Evolutionary conservation across 2,329 filamentous ascomycete genomes (phyloP).

Genomic region (Fusarium proliferatum): DNA sequence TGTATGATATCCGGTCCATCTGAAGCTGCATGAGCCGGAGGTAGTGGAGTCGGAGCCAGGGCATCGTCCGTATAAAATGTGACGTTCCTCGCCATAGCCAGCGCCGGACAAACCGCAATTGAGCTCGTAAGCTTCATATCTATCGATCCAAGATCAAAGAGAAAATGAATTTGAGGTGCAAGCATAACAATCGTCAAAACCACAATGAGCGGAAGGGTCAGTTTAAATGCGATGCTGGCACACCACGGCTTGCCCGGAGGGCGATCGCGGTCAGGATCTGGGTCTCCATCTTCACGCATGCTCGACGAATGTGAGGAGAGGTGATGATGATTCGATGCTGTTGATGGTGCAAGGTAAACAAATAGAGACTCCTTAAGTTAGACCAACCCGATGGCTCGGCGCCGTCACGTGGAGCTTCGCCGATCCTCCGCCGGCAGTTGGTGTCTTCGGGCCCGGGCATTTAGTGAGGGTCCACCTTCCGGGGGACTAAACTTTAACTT

Average conservation of each 20-base stretch:
- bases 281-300: constrained; percentile 22
- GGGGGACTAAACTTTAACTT: background rate
- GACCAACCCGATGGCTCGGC: constrained; percentile 22
- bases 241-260: constrained; percentile 13
- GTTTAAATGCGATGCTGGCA: constrained; percentile 25
- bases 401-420: constrained; percentile 29
- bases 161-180: constrained; percentile 19
- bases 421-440: constrained; percentile 19
- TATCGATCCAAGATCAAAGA: constrained; percentile 5
- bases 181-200: constrained; percentile 34
- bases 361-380: background rate
- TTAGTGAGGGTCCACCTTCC: constrained; percentile 7
- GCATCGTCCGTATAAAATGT: constrained; percentile 47
- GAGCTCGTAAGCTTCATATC: constrained; percentile 34
- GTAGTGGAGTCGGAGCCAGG: constrained; percentile 50
- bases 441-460: background rate
- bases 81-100: constrained; percentile 47
- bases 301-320: background rate
- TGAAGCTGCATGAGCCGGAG: constrained; percentile 49
- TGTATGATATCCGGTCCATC: constrained; percentile 52
- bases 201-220: constrained; percentile 26
- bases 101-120: constrained; percentile 31
- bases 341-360: background rate
- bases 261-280: background rate
- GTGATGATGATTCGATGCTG: background rate